phyloP scores from a whole-genome alignment of 1,284 basidiomycete genomes.

The Moesziomyces sp. region DNA sequence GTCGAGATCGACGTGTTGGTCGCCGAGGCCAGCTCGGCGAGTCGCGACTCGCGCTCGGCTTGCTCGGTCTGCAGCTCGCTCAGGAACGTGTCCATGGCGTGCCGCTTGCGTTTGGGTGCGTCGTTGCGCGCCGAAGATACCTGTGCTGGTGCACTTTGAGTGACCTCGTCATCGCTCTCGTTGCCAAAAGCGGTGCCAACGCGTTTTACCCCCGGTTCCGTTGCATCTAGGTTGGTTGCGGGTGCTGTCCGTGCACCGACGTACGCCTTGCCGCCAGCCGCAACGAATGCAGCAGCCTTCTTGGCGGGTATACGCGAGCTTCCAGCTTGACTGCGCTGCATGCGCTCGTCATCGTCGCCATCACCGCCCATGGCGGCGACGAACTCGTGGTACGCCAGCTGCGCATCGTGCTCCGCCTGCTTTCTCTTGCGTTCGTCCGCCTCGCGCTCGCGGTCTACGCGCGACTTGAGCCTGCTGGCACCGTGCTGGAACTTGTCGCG shows the following conservation, averaged over 20 bases:
- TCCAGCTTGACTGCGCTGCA: not conserved
- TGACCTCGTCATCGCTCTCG: constrained; percentile 20
- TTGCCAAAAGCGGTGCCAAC: constrained; percentile 32
- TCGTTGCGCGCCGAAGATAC: constrained; percentile 11
- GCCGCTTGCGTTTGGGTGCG: constrained; percentile 41
- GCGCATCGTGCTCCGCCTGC: constrained; percentile 53
- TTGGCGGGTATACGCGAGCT: not conserved
- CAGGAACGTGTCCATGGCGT: constrained; percentile 54
- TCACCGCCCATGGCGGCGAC: constrained; percentile 51
- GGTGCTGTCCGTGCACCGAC: constrained; percentile 13
- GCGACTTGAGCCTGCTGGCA: constrained; percentile 42
- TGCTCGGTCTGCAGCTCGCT: constrained; percentile 74
- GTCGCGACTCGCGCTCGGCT: constrained; percentile 83
- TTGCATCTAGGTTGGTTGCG: not conserved
- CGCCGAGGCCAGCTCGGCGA: constrained; percentile 60
- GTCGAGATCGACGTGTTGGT: constrained; percentile 39
- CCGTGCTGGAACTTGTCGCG: constrained; percentile 43
- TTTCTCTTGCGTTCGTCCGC: constrained; percentile 53
- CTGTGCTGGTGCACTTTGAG: too few relatives aligned
- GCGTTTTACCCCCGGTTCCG: not conserved
- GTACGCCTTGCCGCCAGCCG: constrained; percentile 46
- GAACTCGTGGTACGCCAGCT: constrained; percentile 56
- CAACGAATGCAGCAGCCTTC: constrained; percentile 40
- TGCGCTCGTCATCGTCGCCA: constrained; percentile 8
- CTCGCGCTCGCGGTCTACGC: constrained; percentile 54